Evolutionary conservation across 257 asterid genomes (phyloP), one percentile per base, ranked within the genome.

Genomic region (Capsicum baccatum): DNA sequence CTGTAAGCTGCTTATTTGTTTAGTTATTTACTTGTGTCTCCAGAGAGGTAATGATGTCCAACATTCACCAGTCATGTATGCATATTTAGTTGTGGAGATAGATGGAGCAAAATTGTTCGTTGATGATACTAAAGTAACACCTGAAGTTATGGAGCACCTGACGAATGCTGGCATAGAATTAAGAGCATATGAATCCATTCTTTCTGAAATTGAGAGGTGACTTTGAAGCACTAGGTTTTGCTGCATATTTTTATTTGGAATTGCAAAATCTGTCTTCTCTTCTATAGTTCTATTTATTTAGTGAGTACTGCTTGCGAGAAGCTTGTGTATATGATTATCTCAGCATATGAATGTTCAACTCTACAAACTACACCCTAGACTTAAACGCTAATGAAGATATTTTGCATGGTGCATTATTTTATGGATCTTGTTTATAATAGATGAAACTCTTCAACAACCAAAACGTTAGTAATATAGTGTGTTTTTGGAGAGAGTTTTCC

Each of bases 51-150:
- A 89, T 56, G 99, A 96, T 82, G 83, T 96, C 83, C 97, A 93
- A 44, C 97, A 92, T 90, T 93, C 99, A 37, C 99, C 98, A 10
- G 99, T 96, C 89, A 92, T 91, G 95, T 96, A 96, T 83, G 98
- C 98, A 4, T 94, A 96, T 87, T 88, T 95, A 80, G 70, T 96
- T 48, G 97, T 96, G 92, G 99, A 94, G 92, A 88, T 86, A 82
- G 97, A 92, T 86, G 94, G 93, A 73, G 97, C 98, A 84, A 93
- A 92, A 83, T 89, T 96, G 85, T 94, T 93, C 87, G 85, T 93
- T 52, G 92, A 94, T 85, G 90, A 94, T 17, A 86, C 93, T 74
- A 96, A 96, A 91, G 86, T 96, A 81, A 91, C 90, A 60, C 89
- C 95, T 47, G 94, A 92, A 86, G 97, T 93, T 89, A 91, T 86